Conservation (phyloP, 306 rosid species). For the Delonix regia region DNA sequence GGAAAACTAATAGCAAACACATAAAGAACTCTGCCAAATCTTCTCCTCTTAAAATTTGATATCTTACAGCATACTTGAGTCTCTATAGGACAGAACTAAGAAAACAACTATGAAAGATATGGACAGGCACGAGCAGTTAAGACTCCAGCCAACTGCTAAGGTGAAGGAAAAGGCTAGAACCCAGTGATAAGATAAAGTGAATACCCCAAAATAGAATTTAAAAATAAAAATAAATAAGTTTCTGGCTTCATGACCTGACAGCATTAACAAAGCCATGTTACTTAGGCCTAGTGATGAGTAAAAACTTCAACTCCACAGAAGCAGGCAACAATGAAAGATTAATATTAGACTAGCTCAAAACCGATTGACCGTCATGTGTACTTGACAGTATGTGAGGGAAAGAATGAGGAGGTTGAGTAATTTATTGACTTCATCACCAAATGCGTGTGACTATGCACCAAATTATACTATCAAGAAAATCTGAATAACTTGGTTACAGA, state of each 20-base stretch:
- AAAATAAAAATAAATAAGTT: neutral
- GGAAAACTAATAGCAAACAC: neutral
- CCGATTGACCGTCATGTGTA: too few relatives aligned
- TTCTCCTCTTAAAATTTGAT: neutral
- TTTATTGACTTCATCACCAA: conserved; percentile 26
- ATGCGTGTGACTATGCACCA: conserved; percentile 6
- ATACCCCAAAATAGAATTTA: neutral
- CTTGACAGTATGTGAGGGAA: neutral
- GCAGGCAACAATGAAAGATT: too few relatives aligned
- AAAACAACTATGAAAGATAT: conserved; percentile 5
- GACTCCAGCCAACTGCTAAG: conserved; percentile 15
- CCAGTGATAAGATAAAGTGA: neutral
- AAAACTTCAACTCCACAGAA: neutral
- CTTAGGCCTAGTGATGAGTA: neutral
- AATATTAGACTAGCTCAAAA: too few relatives aligned
- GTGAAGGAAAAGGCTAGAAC: neutral
- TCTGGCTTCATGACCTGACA: neutral
- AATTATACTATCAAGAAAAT: conserved; percentile 22
- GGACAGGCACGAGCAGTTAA: conserved; percentile 1
- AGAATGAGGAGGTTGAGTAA: conserved; percentile 4
- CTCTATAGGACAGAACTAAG: conserved; percentile 18
- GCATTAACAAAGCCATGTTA: neutral
- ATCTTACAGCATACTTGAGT: conserved; percentile 2
- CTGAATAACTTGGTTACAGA: neutral
- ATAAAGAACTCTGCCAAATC: neutral